These are phyloP conservation scores for Thalassiosira exigua DNA, from an alignment of 352 stramenopile species.

Conservation along the genomic window DNA sequence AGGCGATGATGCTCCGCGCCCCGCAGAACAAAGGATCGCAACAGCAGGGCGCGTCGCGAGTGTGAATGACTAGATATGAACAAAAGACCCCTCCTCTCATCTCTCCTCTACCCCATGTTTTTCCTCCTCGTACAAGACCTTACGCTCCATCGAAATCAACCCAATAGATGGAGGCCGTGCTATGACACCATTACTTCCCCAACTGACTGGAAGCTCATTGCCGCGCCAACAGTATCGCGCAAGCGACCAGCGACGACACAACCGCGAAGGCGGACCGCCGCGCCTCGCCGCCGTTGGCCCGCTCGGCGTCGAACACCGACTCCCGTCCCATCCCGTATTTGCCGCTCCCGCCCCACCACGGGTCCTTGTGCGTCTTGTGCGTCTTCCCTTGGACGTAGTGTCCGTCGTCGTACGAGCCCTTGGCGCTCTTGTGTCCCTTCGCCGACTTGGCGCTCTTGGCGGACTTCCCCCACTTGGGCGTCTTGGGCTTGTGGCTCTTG, in stretches of 20 bases:
- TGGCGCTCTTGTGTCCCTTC: slow-evolving; percentile 9
- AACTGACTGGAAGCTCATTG: too few relatives aligned
- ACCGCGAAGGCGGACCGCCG: neutral
- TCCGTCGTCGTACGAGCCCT: slow-evolving; percentile 8
- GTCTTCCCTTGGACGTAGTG: neutral
- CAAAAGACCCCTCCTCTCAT: too few relatives aligned
- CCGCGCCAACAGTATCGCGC: slow-evolving; percentile 10
- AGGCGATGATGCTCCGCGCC: too few relatives aligned
- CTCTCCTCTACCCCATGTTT: too few relatives aligned
- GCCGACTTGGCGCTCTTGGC: slow-evolving; percentile 7
- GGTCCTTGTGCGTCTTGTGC: slow-evolving; percentile 12
- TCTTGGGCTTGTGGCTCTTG: slow-evolving; percentile 13
- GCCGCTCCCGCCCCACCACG: neutral
- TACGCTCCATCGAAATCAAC: too few relatives aligned
- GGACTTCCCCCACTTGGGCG: slow-evolving; percentile 4
- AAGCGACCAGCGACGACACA: slow-evolving; percentile 13
- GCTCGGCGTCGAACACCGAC: slow-evolving; percentile 3
- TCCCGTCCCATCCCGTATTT: neutral
- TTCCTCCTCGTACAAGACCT: too few relatives aligned
- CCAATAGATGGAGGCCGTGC: too few relatives aligned
- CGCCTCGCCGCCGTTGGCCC: neutral
- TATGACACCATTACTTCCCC: too few relatives aligned
- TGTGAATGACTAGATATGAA: too few relatives aligned
- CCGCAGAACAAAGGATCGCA: too few relatives aligned
- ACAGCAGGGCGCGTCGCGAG: too few relatives aligned